These are phyloP conservation scores for Vachellia pachyceras DNA, from an alignment of 306 rosid species.

Conservation along the genomic window DNA sequence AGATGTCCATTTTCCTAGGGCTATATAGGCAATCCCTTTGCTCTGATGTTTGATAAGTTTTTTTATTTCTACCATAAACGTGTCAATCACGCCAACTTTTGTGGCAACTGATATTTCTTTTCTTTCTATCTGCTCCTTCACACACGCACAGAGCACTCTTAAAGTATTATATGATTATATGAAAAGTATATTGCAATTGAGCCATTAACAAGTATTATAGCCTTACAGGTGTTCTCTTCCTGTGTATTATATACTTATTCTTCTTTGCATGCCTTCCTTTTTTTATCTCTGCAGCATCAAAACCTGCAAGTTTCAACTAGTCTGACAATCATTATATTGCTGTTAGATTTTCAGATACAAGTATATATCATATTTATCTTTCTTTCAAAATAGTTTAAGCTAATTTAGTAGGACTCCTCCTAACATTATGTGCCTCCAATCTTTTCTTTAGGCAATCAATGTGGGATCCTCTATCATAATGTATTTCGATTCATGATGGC, in stretches of 20 bases:
- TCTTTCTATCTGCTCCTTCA: neutral
- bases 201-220: neutral
- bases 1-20: neutral
- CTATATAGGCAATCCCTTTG: neutral
- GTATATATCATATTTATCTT: too few species aligned
- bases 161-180: neutral
- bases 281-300: too few species aligned
- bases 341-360: too few species aligned
- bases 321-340: too few species aligned
- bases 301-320: too few species aligned
- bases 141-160: neutral
- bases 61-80: neutral
- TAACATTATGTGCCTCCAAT: too few species aligned
- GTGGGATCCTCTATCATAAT: too few species aligned
- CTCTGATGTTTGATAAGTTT: neutral
- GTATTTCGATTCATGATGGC: neutral
- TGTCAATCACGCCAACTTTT: constrained; percentile 10
- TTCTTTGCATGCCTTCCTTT: too few species aligned
- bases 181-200: neutral
- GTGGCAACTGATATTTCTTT: neutral
- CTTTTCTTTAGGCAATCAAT: too few species aligned
- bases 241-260: neutral
- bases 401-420: too few species aligned
- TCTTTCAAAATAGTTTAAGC: too few species aligned
- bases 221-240: constrained; percentile 23